Evolutionary conservation across 257 asterid genomes (phyloP).

Genomic region (Mitragyna speciosa): DNA sequence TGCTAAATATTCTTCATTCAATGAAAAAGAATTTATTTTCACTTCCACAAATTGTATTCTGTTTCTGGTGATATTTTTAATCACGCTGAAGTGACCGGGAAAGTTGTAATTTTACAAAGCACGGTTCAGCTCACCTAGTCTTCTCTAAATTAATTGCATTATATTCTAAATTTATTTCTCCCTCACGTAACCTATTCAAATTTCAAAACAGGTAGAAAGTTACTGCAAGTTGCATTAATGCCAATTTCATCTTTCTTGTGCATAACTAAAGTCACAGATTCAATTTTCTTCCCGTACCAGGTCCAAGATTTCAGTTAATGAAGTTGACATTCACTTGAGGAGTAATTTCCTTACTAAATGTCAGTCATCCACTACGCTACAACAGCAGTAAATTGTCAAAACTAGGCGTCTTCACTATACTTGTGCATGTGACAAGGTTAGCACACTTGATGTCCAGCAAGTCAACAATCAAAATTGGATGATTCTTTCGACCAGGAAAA

Average conservation of each 20-base stretch:
- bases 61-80: background rate
- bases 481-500: constrained; percentile 12
- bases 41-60: background rate
- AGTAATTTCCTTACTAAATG: too few relatives aligned
- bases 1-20: background rate
- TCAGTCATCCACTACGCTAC: too few relatives aligned
- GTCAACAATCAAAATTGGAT: constrained; percentile 5
- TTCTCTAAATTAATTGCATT: background rate
- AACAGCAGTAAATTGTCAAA: background rate
- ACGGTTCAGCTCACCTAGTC: too few relatives aligned
- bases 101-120: background rate
- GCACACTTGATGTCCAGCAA: background rate
- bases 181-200: background rate
- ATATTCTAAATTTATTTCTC: background rate
- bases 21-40: background rate
- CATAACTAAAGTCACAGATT: too few relatives aligned
- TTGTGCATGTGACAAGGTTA: background rate
- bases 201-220: background rate
- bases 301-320: background rate
- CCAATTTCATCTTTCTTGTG: too few relatives aligned
- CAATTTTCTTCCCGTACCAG: too few relatives aligned
- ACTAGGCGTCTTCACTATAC: background rate
- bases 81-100: background rate
- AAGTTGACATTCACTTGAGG: background rate
- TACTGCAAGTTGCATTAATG: too few relatives aligned